Evolutionary conservation across 2,329 filamentous ascomycete genomes (phyloP), one percentile per base, ranked within the genome.

Genomic region (Hypomyces rosellus): DNA sequence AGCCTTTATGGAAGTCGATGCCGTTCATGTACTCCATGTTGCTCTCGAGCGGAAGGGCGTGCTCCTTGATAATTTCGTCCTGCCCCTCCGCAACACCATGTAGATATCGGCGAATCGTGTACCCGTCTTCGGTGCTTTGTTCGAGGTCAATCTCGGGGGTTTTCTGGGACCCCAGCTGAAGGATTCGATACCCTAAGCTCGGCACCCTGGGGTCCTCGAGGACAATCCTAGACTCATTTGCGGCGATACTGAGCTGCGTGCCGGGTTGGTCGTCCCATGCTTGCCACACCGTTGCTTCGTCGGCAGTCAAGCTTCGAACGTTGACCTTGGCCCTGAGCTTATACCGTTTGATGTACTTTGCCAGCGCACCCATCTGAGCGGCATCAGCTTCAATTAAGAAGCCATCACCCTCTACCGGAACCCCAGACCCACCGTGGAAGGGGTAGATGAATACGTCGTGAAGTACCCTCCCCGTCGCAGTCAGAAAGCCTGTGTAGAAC

Each of bases 1-100:
- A 99, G 7, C 93, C 93, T 72, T 99, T 99, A 63, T 83, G 83
- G 72, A 93, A 99, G 69, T 96, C 89, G 57, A 99, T 85, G 22
- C 83, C 93, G 44, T 81, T 79, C 77, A 88, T 88, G 53, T 88
- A 72, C 68, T 99, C 93, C 65, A 97, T 78, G 66, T 96, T 96
- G 63, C 78, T 85, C 69, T 97, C 92, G 67, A 91, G 85, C 1
- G 93, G 92, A 49, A 99, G 74, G 1, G 89, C 84, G 15, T 77
- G 72, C 56, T 86, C 86, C 52, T 76, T 71, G 6, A 81, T 66
- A 16, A 99, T 84, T 72, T 99, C 93, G 14, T 71, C 65, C 64
- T 88, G 88, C 2, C 93, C 92, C 70, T 99, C 93, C 1, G 92
- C 75, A 1, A 99, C 80, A 45, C 93, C 93, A 49, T 80, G 75